These are phyloP conservation scores for Glomus cerebriforme DNA, from an alignment of 192 early-diverging fungal genomes.

Conservation along the genomic window DNA sequence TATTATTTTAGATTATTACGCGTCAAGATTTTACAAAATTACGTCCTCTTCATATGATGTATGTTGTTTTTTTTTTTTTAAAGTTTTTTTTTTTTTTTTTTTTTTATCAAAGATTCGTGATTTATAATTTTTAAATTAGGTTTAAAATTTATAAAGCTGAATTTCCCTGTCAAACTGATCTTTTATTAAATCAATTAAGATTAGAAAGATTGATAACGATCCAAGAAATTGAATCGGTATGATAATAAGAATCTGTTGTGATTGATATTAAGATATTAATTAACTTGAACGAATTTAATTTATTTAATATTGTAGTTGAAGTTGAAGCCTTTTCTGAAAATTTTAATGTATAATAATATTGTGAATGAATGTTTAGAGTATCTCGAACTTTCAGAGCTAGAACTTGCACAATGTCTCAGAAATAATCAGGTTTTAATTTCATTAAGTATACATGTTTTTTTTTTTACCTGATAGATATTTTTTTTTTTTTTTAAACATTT, in stretches of 20 bases:
- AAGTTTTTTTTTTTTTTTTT: neutral
- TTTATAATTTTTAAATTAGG: neutral
- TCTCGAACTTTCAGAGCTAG: neutral
- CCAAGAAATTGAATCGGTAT: conserved; percentile 16
- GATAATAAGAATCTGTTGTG: no score
- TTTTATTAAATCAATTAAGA: conserved; percentile 7
- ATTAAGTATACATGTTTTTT: neutral
- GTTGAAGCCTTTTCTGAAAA: neutral
- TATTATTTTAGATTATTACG: neutral
- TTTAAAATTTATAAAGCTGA: conserved; percentile 11
- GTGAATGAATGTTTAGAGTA: neutral
- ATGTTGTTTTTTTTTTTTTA: neutral
- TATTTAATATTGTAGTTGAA: neutral
- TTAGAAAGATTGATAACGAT: neutral
- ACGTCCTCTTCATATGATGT: neutral
- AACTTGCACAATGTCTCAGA: neutral
- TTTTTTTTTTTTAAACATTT: neutral
- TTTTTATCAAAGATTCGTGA: neutral
- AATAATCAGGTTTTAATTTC: neutral
- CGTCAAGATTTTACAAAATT: neutral
- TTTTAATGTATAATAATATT: conserved; percentile 9
- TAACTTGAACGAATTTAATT: neutral
- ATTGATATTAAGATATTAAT: neutral
- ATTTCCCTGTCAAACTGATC: neutral
- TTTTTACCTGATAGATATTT: neutral